phyloP scores from a whole-genome alignment of 202 grass and related monocot genomes.

The Alloteropsis angusta region DNA sequence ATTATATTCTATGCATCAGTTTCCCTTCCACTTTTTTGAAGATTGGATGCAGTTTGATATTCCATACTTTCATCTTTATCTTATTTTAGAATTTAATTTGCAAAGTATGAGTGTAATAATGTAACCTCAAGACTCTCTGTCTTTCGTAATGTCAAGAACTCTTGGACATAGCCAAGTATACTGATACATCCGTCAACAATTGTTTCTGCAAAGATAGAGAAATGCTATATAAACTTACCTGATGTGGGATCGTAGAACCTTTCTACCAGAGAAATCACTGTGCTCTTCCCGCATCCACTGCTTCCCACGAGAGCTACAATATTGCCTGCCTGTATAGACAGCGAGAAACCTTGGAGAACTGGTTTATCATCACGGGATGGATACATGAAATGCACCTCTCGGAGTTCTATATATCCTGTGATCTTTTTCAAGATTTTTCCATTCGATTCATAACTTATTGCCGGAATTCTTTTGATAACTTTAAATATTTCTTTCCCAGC shows the following conservation, averaged over 20 bases:
- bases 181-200: neutral
- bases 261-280: conserved; percentile 47
- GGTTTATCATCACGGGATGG: conserved; percentile 42
- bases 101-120: neutral
- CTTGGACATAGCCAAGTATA: neutral
- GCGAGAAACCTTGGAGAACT: conserved; percentile 46
- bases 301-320: conserved; percentile 51
- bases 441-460: conserved; percentile 34
- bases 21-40: neutral
- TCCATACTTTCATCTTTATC: neutral
- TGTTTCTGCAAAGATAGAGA: conserved; percentile 12
- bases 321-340: conserved; percentile 39
- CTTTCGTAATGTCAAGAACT: neutral
- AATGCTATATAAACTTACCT: conserved; percentile 27
- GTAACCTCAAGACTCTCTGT: neutral
- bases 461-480: conserved; percentile 43
- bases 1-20: neutral
- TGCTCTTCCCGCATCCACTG: conserved; percentile 73
- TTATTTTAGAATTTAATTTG: neutral
- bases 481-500: conserved; percentile 51
- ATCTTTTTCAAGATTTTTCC: conserved; percentile 32
- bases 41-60: neutral
- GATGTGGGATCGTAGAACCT: conserved; percentile 51
- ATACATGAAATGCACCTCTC: conserved; percentile 44
- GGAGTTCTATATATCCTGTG: conserved; percentile 37